Conservation (phyloP, 495 filamentous ascomycete genomes). For the Cercophora sp. region DNA sequence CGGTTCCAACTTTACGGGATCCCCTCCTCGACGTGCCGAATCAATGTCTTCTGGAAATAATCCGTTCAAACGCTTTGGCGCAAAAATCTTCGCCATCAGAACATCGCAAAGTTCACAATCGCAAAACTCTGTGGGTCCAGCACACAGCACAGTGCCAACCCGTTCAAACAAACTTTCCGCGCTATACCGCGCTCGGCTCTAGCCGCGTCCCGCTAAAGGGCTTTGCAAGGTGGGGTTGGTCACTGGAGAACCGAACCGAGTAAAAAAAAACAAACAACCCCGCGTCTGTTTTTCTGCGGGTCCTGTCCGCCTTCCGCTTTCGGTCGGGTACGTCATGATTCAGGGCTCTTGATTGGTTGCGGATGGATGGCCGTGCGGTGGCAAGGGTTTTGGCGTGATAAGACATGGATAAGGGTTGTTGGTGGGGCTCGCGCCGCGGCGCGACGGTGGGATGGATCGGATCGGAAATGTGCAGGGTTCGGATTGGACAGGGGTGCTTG, state of each 20-base stretch:
- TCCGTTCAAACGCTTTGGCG: too few relatives aligned
- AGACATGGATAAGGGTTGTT: conserved; percentile 2
- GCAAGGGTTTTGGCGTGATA: background rate
- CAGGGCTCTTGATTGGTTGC: conserved; percentile 16
- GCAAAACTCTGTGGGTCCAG: too few relatives aligned
- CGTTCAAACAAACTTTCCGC: conserved; percentile 24
- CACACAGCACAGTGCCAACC: background rate
- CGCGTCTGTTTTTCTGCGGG: background rate
- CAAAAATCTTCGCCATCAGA: too few relatives aligned
- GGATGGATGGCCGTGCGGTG: background rate
- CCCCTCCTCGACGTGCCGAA: too few relatives aligned
- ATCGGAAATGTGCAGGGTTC: too few relatives aligned
- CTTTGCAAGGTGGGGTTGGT: background rate
- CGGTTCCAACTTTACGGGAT: too few relatives aligned
- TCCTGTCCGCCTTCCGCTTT: conserved; percentile 22
- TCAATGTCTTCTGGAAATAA: too few relatives aligned
- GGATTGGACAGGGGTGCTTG: too few relatives aligned
- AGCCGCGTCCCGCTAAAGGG: conserved; percentile 1
- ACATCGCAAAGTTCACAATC: too few relatives aligned
- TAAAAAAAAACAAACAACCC: background rate
- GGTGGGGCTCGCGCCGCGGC: conserved; percentile 5
- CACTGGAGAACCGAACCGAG: background rate
- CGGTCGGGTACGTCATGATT: conserved; percentile 3
- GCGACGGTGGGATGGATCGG: too few relatives aligned
- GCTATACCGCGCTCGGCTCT: conserved; percentile 10